Conservation (phyloP, 768 basidiomycete species). For the Candolleomyces efflorescens region DNA sequence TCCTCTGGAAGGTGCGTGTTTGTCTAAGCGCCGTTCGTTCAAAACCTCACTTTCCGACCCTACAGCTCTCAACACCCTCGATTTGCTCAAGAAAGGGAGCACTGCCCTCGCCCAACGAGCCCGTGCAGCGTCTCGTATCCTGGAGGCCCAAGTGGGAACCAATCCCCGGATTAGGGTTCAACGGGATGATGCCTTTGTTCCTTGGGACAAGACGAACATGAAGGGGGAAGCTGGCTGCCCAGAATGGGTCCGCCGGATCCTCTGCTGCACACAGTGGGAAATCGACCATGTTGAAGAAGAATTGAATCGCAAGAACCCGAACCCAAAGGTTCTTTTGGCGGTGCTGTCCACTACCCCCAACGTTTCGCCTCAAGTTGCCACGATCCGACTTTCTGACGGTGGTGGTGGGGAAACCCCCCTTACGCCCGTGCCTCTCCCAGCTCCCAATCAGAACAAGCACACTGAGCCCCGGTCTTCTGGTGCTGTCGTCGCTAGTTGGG, state of each 20-base stretch:
- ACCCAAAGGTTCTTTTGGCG: constrained; percentile 60
- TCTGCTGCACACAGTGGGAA: constrained; percentile 82
- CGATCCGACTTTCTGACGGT: constrained; percentile 25
- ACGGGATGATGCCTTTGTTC: constrained; percentile 76
- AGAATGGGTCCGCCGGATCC: constrained; percentile 81
- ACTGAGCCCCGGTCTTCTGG: constrained; percentile 61
- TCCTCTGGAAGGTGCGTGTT: constrained; percentile 76
- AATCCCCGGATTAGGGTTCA: constrained; percentile 82
- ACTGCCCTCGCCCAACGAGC: constrained; percentile 76
- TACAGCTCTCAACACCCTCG: constrained; percentile 83
- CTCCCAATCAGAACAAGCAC: constrained; percentile 52
- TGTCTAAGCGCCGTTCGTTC: background rate
- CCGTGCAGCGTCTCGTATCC: constrained; percentile 80
- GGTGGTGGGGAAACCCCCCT: constrained; percentile 20
- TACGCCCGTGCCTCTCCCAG: constrained; percentile 64
- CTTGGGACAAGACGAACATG: constrained; percentile 72
- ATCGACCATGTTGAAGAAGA: constrained; percentile 42
- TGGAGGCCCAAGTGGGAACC: constrained; percentile 83
- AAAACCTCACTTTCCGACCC: background rate
- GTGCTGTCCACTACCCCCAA: constrained; percentile 35
- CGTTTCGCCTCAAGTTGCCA: constrained; percentile 29
- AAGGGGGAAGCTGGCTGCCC: constrained; percentile 46
- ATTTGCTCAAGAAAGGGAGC: constrained; percentile 89
- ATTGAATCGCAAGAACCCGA: constrained; percentile 7
- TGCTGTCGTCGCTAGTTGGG: constrained; percentile 63